Conservation (phyloP, 768 basidiomycete species). For the Russula abietina region DNA sequence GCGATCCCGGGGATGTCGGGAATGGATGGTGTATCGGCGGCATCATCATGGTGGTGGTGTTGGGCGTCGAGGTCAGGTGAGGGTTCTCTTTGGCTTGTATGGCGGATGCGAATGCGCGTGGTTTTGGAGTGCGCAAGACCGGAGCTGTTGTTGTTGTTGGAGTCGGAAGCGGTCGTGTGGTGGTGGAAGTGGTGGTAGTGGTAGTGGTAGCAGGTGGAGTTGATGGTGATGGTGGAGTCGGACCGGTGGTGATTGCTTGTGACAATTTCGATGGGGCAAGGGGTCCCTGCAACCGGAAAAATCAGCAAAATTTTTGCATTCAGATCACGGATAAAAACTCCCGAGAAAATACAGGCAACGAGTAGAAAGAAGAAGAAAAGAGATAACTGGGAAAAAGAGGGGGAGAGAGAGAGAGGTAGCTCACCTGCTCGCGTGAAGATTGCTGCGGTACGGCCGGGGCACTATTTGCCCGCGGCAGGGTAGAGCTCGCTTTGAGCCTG, state of each 20-base stretch:
- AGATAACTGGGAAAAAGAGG: not conserved
- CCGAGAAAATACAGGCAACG: not conserved
- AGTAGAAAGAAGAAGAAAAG: not conserved
- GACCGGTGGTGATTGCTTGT: slow-evolving; percentile 23
- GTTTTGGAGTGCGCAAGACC: slow-evolving; percentile 20
- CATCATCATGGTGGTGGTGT: not conserved
- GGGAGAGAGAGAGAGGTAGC: slow-evolving; percentile 25
- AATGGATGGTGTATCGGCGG: slow-evolving; percentile 18
- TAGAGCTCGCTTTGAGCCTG: slow-evolving; percentile 25
- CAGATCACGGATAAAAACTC: not conserved
- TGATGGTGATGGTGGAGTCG: slow-evolving; percentile 16
- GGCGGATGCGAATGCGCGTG: slow-evolving; percentile 22
- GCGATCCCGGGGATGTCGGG: slow-evolving; percentile 16
- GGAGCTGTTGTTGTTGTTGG: slow-evolving; percentile 19
- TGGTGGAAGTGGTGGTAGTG: too few species aligned
- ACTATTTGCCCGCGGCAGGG: slow-evolving; percentile 26
- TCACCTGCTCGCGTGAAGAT: slow-evolving; percentile 21
- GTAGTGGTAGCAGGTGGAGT: slow-evolving; percentile 28
- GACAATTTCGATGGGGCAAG: slow-evolving; percentile 32
- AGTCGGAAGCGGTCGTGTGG: slow-evolving; percentile 15
- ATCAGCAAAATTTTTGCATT: not conserved
- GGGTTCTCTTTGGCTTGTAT: slow-evolving; percentile 17
- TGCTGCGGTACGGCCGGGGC: slow-evolving; percentile 24
- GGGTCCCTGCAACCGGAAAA: slow-evolving; percentile 31
- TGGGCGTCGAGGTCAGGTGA: not conserved